Evolutionary conservation across 331 rosid species (phyloP), one percentile per base, ranked within the genome.

Genomic region (Malus hybrid): DNA sequence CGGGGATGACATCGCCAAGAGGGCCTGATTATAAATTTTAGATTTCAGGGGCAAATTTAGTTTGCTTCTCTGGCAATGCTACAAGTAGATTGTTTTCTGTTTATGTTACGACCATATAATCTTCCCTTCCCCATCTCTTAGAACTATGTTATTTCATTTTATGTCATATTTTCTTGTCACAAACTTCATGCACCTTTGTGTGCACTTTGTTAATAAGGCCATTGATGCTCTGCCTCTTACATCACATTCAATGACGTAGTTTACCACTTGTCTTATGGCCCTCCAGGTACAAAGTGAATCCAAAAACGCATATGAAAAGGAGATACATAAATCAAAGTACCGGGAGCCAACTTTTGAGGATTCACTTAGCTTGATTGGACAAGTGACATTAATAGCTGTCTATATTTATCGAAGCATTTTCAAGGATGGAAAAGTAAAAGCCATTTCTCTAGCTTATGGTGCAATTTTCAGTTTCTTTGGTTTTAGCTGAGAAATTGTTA

Each of bases 281-380:
- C 96, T 94, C 75, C 97, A 94, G 99, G 97, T 92, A 79, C 84
- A 88, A 70, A 94, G 99, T 78, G 96, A 94, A 75, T 94, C 92
- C 81, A 89, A 84, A 84, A 94, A 94, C 86, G 97, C 94, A 46
- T 86, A 94, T 44, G 91, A 90, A 81, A 79, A 89, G 82, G 97
- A 97, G 73, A 86, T 94, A 81, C 68, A 78, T 44, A 94, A 87
- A 76, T 66, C 99, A 73, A 92, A 77, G 99, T 94, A 89, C 62
- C 91, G 98, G 98, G 97, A 94, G 82, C 98, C 98, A 80, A 90
- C 98, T 20, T 91, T 90, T 69, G 95, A 94, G 88, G 98, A 94
- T 80, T 85, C 86, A 66, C 71, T 91, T 86, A 94, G 89, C 81
- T 84, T 91, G 88, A 90, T 94, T 87, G 96, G 97, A 72, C 95